Evolutionary conservation across 164 flowering plant genomes (phyloP), one percentile per base, ranked within the genome.

Genomic region (Aristolochia contorta): DNA sequence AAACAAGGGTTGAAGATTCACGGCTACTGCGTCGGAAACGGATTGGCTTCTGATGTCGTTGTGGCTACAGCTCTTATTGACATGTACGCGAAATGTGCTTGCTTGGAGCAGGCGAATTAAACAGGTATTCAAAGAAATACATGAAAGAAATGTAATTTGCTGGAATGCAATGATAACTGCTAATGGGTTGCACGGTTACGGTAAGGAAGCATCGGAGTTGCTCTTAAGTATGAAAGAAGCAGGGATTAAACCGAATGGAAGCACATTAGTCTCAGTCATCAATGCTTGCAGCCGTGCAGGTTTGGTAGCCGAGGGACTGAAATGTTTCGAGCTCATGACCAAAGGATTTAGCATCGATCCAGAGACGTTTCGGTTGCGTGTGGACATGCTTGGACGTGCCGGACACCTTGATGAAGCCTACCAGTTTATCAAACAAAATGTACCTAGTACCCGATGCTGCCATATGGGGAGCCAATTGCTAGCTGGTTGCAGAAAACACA

Each of bases 51-150:
- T 24, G 59, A 56, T 55, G 23, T 63, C n/a, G 37, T 54, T 55
- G 59, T 63, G 20, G 56, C 59, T n/a, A 84, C 94, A 51, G 90
- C 94, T 59, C 84, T 87, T 52, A 72, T 87, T 13, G 91, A 87
- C 76, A 80, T 83, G 88, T 84, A 87, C 68, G 83, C 88, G n/a
- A 87, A 87, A 72, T 84, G 91, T 62, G 94, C 91, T 25, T 55
- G 41, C 59, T 24, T 63, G 25, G 54, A 46, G 41, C 41, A 55
- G 22, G 58, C 66, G 2, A 27, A n/a, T n/a, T n/a, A n/a, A 16
- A 24, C 13, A 23, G 66, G 53, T 55, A 4, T 63, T 63, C 20
- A 16, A 27, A 19, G 56, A 1, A 19, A 48, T 65, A 48, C 67
- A 46, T 12, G 47, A 65, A 20, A 65, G 61, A 52, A 57, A 65